A percentile compares a stretch with the other conserved stretches of the same genome.
Conservation (phyloP, 352 stramenopile genomes). For the Phytophthora idaei region DNA sequence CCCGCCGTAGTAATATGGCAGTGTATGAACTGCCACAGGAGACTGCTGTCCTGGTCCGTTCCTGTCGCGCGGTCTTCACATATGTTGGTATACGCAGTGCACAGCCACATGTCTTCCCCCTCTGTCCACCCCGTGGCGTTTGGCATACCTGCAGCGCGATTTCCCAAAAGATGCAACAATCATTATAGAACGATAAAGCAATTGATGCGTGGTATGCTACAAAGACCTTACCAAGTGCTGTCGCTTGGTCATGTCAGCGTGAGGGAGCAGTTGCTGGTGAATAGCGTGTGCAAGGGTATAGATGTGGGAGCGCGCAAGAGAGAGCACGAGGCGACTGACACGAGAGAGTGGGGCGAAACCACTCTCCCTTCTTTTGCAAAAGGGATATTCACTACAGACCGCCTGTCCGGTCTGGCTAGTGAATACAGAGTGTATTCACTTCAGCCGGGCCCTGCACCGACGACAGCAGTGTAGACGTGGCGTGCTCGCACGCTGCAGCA, state of each 20-base stretch:
- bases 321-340: too few species aligned
- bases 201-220: too few species aligned
- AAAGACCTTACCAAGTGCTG: too few species aligned
- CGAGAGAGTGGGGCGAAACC: not conserved
- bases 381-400: not conserved
- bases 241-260: too few species aligned
- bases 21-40: not conserved
- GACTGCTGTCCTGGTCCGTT: not conserved
- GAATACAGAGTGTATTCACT: not conserved
- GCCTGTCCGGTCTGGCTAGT: not conserved
- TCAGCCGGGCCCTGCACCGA: not conserved
- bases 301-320: too few species aligned
- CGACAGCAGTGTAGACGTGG: too few species aligned
- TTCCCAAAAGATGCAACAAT: too few species aligned
- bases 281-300: too few species aligned
- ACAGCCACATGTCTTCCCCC: not conserved
- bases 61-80: not conserved
- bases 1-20: not conserved
- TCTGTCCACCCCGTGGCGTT: not conserved
- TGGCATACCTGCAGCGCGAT: not conserved
- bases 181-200: too few species aligned
- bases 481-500: too few species aligned
- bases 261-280: too few species aligned
- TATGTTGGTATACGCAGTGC: not conserved
- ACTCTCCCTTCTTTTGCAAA: not conserved